Evolutionary conservation across 2,329 filamentous ascomycete genomes (phyloP), one percentile per base, ranked within the genome.

Genomic region (Monosporascus sp.): DNA sequence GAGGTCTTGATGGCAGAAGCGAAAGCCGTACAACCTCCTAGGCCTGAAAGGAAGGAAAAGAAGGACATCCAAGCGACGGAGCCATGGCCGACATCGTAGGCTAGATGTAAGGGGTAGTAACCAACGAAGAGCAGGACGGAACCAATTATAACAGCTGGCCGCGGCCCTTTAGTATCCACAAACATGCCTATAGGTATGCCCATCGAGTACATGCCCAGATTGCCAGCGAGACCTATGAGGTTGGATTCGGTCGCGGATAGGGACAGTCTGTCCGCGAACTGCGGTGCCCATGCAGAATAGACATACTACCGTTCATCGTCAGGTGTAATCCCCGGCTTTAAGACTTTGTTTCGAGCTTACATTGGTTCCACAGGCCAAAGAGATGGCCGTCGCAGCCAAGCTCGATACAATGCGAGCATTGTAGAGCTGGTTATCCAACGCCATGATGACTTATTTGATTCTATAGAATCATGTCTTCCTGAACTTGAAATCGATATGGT

Each of bases 211-310:
- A 97, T 96, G 66, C 93, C 93, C 66, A 97, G 74, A 66, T 93
- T 93, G n/a, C 85, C 89, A 47, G 84, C 81, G n/a, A 88, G 79
- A 44, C 89, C 92, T 67, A 99, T 92, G 60, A 97, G 73, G 72
- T 99, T 97, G 72, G 85, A 91, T 71, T 97, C 81, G 3, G 93
- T 97, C n/a, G 94, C 88, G 16, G 91, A 91, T 56, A 97, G 83
- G 68, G 88, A 85, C 63, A 99, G 79, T 62, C 83, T 86, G 65
- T 95, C 86, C 49, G 92, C 91, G 68, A 97, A 97, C 73, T 97
- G 92, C 20, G 94, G 94, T 16, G 90, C 91, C 92, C 94, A 99
- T 72, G 93, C 93, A 52, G 91, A 97, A 73, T 97, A 99, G 67
- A 92, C 93, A 83, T 99, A 97, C 91, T 97, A 67, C 45, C 17